A percentile compares a stretch with the other conserved stretches of the same genome.
phyloP scores from a whole-genome alignment of 176 grass and related monocot genomes.

The Ensete glaucum region DNA sequence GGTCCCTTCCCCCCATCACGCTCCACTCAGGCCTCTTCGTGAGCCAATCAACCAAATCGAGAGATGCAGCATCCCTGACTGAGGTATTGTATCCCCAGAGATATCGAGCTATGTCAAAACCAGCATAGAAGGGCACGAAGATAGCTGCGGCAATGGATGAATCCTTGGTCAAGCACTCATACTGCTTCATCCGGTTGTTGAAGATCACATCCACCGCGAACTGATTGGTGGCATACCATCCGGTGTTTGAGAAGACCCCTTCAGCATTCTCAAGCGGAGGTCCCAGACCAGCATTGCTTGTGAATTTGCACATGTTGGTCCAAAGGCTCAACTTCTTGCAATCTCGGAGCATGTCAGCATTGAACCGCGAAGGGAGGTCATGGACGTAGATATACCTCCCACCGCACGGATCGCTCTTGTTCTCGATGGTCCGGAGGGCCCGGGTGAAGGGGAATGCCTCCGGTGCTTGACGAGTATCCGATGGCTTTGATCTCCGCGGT shows the following conservation, averaged over 20 bases:
- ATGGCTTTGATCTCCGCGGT: background rate
- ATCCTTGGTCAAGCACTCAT: background rate
- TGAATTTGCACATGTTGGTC: conserved; percentile 13
- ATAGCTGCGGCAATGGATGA: background rate
- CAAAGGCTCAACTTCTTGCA: conserved; percentile 9
- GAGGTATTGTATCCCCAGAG: background rate
- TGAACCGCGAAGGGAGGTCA: conserved; percentile 22
- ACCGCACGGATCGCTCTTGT: conserved; percentile 1
- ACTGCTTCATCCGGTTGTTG: background rate
- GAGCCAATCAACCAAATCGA: background rate
- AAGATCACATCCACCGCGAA: background rate
- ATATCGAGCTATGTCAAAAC: background rate
- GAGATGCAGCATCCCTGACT: background rate
- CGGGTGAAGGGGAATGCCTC: conserved; percentile 42
- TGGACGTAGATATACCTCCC: conserved; percentile 23
- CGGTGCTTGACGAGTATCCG: background rate
- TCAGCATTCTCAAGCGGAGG: background rate
- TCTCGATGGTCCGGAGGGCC: background rate
- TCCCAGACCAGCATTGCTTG: conserved; percentile 4
- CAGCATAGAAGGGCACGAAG: background rate
- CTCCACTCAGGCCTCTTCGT: background rate
- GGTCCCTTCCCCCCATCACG: background rate
- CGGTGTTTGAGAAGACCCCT: background rate
- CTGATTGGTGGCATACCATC: background rate
- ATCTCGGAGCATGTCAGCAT: conserved; percentile 7